These are phyloP conservation scores for Goniomonas avonlea DNA, from an alignment of 78 protist species.

Conservation along the genomic window DNA sequence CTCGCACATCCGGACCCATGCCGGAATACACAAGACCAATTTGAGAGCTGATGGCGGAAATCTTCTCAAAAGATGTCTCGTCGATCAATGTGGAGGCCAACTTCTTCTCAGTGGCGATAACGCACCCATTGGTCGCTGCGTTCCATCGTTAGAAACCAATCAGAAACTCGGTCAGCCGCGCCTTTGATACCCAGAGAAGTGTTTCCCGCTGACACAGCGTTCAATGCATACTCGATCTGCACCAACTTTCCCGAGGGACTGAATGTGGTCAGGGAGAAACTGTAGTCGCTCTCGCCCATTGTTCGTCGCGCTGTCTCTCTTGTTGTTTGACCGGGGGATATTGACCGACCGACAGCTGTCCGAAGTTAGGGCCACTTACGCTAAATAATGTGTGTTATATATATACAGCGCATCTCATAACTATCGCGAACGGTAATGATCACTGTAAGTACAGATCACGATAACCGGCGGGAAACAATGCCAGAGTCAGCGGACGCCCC, in stretches of 20 bases:
- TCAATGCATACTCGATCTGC: slow-evolving; percentile 98
- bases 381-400: too few relatives aligned
- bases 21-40: slow-evolving; percentile 84
- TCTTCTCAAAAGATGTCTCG: slow-evolving; percentile 68
- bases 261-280: slow-evolving; percentile 97
- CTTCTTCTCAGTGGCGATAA: slow-evolving; percentile 95
- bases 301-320: too few relatives aligned
- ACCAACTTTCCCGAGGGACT: slow-evolving; percentile 96
- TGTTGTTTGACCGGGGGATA: too few relatives aligned
- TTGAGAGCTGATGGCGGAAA: slow-evolving; percentile 51
- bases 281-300: slow-evolving; percentile 47
- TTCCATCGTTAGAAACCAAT: neutral
- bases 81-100: slow-evolving; percentile 76
- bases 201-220: slow-evolving; percentile 82
- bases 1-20: slow-evolving; percentile 90
- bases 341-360: too few relatives aligned
- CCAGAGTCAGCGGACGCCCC: too few relatives aligned
- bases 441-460: too few relatives aligned
- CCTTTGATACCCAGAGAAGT: slow-evolving; percentile 95
- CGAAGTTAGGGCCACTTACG: too few relatives aligned
- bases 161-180: slow-evolving; percentile 7
- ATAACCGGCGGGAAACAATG: too few relatives aligned
- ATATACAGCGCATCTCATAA: too few relatives aligned
- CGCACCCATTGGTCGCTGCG: slow-evolving; percentile 94
- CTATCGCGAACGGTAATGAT: too few relatives aligned